A percentile compares a stretch with the other conserved stretches of the same genome.
These are phyloP conservation scores for Choiromyces venosus DNA, from an alignment of 495 filamentous ascomycete species.

Conservation along the genomic window DNA sequence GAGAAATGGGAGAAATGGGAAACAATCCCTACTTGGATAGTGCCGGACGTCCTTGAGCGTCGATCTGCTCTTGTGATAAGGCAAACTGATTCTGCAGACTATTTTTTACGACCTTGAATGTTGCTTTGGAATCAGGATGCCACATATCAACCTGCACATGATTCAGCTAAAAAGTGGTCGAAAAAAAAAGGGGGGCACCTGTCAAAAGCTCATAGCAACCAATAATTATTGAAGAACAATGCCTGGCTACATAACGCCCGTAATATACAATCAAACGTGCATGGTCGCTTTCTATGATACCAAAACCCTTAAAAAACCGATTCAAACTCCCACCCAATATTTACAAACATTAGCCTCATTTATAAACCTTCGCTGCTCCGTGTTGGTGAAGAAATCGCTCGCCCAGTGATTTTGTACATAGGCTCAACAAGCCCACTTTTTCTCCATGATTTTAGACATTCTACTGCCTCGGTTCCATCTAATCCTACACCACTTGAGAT, in stretches of 20 bases:
- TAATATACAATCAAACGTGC: neutral
- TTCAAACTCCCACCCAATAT: neutral
- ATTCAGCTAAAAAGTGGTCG: neutral
- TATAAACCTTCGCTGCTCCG: neutral
- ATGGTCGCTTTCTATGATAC: neutral
- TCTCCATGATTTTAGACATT: neutral
- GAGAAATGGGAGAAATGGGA: neutral
- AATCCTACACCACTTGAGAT: neutral
- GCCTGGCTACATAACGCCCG: neutral
- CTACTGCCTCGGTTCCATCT: neutral
- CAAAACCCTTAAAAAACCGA: neutral
- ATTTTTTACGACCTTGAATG: neutral
- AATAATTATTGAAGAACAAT: neutral
- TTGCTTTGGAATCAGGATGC: neutral
- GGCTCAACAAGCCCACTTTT: slow-evolving; percentile 1
- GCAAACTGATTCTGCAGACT: neutral
- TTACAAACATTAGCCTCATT: neutral
- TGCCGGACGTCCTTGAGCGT: neutral
- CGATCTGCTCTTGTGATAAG: neutral
- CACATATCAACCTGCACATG: neutral
- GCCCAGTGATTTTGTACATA: neutral
- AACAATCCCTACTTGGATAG: neutral
- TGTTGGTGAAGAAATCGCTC: neutral
- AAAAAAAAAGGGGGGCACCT: neutral
- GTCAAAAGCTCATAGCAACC: neutral